A percentile compares a stretch with the other conserved stretches of the same genome.
Conservation (phyloP, 1,284 basidiomycete genomes). For the Malassezia psittaci region DNA sequence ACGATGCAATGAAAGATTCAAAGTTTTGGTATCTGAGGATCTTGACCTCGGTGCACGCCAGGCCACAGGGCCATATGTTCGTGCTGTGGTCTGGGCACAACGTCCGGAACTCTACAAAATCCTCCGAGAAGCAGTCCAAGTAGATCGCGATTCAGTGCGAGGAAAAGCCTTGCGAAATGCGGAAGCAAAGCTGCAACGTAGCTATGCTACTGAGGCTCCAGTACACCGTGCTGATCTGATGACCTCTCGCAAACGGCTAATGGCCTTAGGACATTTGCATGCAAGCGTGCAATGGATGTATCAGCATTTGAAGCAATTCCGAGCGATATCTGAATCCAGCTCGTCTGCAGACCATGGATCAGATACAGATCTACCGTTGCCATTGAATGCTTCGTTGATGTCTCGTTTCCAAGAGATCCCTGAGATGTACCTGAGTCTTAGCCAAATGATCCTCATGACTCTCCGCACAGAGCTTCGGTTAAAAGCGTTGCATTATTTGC, state of each 20-base stretch:
- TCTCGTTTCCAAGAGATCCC: constrained; percentile 60
- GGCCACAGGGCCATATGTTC: constrained; percentile 9
- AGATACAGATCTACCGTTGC: constrained; percentile 23
- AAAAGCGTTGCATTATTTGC: constrained; percentile 69
- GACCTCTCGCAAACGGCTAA: constrained; percentile 63
- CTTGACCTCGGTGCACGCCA: background rate
- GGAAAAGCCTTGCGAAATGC: background rate
- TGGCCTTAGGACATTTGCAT: constrained; percentile 68
- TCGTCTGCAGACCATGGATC: background rate
- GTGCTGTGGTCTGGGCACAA: constrained; percentile 38
- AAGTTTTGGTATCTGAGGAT: constrained; percentile 57
- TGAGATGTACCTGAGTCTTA: constrained; percentile 77
- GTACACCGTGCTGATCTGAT: constrained; percentile 56
- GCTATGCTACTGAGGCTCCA: constrained; percentile 24
- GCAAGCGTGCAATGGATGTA: constrained; percentile 55
- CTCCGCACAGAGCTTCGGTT: constrained; percentile 81
- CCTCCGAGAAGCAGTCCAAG: constrained; percentile 55
- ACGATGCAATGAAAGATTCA: constrained; percentile 76
- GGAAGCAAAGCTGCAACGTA: constrained; percentile 18
- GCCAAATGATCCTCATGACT: constrained; percentile 74
- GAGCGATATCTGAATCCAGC: constrained; percentile 1
- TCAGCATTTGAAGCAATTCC: constrained; percentile 25
- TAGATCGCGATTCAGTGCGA: background rate
- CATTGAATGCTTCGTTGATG: constrained; percentile 22
- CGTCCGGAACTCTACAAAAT: constrained; percentile 64